phyloP scores from a whole-genome alignment of 1,284 basidiomycete genomes.

The Abortiporus biennis region DNA sequence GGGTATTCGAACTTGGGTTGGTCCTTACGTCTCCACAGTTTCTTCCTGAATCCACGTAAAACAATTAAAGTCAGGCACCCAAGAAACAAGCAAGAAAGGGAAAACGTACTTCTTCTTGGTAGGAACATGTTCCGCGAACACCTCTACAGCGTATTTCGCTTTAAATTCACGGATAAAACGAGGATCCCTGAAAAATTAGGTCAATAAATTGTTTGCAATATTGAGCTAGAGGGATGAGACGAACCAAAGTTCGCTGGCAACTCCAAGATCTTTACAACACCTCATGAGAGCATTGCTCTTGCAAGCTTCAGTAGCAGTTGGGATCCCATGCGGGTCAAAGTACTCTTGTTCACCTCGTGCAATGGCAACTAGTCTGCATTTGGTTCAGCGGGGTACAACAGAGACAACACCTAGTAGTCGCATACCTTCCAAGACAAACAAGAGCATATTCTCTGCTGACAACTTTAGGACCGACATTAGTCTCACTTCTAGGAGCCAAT shows the following conservation, averaged over 20 bases:
- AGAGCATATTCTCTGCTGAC: constrained; percentile 95
- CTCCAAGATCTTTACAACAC: constrained; percentile 95
- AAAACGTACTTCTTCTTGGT: constrained; percentile 84
- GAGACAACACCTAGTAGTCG: not conserved
- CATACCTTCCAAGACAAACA: constrained; percentile 84
- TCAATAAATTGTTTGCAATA: constrained; percentile 4
- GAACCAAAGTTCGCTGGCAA: constrained; percentile 95
- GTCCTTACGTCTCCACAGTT: constrained; percentile 87
- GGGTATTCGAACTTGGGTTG: constrained; percentile 83
- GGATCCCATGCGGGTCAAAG: constrained; percentile 87
- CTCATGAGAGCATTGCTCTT: constrained; percentile 98
- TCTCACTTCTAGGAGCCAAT: constrained; percentile 88
- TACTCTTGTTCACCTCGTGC: constrained; percentile 97
- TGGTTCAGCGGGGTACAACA: not conserved
- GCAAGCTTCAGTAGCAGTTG: constrained; percentile 92
- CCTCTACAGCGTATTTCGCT: constrained; percentile 76
- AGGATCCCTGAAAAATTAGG: constrained; percentile 69
- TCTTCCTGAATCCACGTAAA: constrained; percentile 52
- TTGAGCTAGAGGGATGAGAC: constrained; percentile 14
- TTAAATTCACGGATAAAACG: constrained; percentile 95
- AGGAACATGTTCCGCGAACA: constrained; percentile 76
- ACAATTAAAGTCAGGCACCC: not conserved
- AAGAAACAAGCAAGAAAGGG: not conserved
- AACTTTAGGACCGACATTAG: constrained; percentile 83
- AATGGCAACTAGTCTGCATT: constrained; percentile 76